Percentiles rank a stretch among this genome's conserved stretches.
Conservation (phyloP, 2,329 filamentous ascomycete species). For the Rachicladosporium sp. region DNA sequence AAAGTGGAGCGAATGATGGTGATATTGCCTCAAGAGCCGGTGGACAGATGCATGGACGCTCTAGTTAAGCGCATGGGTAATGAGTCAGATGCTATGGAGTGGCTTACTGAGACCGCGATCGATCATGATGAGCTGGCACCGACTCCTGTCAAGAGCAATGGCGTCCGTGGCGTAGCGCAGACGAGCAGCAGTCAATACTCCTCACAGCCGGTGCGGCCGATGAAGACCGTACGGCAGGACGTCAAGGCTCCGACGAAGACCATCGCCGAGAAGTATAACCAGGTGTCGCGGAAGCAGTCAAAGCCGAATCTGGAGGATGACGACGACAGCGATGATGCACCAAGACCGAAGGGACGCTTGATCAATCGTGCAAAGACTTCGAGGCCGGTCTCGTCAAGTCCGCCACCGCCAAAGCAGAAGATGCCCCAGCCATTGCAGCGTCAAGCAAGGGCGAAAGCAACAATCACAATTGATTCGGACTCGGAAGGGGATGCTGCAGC, state of each 20-base stretch:
- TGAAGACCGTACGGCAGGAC: slow-evolving; percentile 37
- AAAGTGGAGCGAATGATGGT: slow-evolving; percentile 42
- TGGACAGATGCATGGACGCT: slow-evolving; percentile 38
- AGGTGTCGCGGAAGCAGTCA: slow-evolving; percentile 11
- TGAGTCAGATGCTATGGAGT: slow-evolving; percentile 42
- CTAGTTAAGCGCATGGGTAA: slow-evolving; percentile 40
- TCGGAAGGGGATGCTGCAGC: slow-evolving; percentile 33
- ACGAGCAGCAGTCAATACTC: slow-evolving; percentile 1
- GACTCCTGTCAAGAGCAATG: slow-evolving; percentile 5
- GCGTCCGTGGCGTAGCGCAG: slow-evolving; percentile 1
- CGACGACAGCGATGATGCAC: slow-evolving; percentile 9
- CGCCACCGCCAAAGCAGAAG: slow-evolving; percentile 10
- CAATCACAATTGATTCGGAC: slow-evolving; percentile 24
- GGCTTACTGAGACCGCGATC: slow-evolving; percentile 27
- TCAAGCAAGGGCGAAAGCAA: slow-evolving; percentile 16
- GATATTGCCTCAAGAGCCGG: slow-evolving; percentile 34
- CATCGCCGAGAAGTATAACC: slow-evolving; percentile 35
- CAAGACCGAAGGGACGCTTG: slow-evolving; percentile 2
- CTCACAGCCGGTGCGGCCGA: slow-evolving; percentile 23
- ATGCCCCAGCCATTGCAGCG: slow-evolving; percentile 2
- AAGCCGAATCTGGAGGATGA: slow-evolving; percentile 16
- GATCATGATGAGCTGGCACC: slow-evolving; percentile 15
- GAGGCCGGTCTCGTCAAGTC: slow-evolving; percentile 10
- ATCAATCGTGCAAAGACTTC: slow-evolving; percentile 1
- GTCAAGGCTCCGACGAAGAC: slow-evolving; percentile 42